phyloP scores from a whole-genome alignment of 495 filamentous ascomycete species.

The Xylona heveae region DNA sequence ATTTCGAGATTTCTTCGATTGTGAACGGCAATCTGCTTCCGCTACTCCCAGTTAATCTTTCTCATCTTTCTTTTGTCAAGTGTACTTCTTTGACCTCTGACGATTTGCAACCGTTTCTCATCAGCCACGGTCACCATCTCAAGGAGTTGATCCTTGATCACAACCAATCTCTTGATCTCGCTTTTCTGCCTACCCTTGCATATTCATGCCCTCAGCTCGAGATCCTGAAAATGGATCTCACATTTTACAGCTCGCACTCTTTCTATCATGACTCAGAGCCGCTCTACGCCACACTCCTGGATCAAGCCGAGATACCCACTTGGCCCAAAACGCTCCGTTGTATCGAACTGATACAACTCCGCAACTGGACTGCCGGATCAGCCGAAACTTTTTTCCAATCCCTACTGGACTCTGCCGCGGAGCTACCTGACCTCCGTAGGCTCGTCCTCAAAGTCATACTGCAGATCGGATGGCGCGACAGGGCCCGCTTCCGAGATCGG shows the following conservation, averaged over 20 bases:
- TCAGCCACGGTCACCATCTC: constrained; percentile 36
- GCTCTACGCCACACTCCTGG: constrained; percentile 36
- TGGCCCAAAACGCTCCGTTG: constrained; percentile 52
- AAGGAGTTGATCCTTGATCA: constrained; percentile 46
- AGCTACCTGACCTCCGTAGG: constrained; percentile 38
- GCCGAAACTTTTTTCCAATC: constrained; percentile 60
- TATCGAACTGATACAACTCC: constrained; percentile 52
- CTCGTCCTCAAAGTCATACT: constrained; percentile 52
- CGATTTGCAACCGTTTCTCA: constrained; percentile 35
- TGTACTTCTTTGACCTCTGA: constrained; percentile 44
- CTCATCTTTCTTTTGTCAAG: constrained; percentile 47
- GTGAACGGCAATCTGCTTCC: constrained; percentile 35
- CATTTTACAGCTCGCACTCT: constrained; percentile 32
- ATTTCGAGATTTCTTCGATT: constrained; percentile 45
- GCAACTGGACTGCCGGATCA: constrained; percentile 39
- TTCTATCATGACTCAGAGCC: constrained; percentile 48
- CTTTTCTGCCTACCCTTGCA: constrained; percentile 41
- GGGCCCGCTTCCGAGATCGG: constrained; percentile 46
- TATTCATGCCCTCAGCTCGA: constrained; percentile 43
- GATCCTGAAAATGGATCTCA: constrained; percentile 48
- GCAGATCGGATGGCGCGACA: constrained; percentile 52
- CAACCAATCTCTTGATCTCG: constrained; percentile 53
- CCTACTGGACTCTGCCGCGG: constrained; percentile 42
- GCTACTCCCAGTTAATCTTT: constrained; percentile 38
- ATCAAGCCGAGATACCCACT: constrained; percentile 33